Evolutionary conservation across 2,329 filamentous ascomycete species (phyloP).

Genomic region (Anthostomella pinea): DNA sequence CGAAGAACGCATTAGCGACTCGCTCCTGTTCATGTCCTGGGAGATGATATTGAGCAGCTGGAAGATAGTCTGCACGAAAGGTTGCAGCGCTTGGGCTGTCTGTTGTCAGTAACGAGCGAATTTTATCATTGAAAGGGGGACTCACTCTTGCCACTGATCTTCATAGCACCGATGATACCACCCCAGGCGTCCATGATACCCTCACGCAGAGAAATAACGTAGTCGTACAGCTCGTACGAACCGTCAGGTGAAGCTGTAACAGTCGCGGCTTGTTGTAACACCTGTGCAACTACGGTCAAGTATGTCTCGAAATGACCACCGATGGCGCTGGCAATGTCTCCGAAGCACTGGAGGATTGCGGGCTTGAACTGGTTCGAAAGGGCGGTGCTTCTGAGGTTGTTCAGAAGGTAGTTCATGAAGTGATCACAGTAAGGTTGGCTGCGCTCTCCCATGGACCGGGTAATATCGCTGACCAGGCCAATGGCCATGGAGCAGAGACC

Average conservation of each 20-base stretch:
- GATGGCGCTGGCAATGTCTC: conserved; percentile 95
- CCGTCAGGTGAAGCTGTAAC: conserved; percentile 77
- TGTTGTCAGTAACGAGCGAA: conserved; percentile 26
- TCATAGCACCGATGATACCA: conserved; percentile 93
- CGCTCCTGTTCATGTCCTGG: conserved; percentile 81
- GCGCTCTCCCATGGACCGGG: conserved; percentile 82
- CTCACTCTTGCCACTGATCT: conserved; percentile 73
- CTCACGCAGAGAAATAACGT: conserved; percentile 89
- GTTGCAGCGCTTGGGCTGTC: conserved; percentile 66
- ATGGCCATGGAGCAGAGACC: conserved; percentile 96
- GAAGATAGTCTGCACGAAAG: conserved; percentile 83
- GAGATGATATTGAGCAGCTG: conserved; percentile 78
- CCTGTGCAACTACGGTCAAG: conserved; percentile 85
- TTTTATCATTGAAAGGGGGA: conserved; percentile 10
- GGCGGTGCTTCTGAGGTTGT: conserved; percentile 83
- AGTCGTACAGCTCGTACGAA: conserved; percentile 94
- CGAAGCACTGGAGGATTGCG: conserved; percentile 95
- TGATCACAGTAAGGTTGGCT: conserved; percentile 93
- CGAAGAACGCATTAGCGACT: conserved; percentile 84
- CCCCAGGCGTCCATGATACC: conserved; percentile 99
- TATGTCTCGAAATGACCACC: conserved; percentile 90
- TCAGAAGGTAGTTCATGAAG: conserved; percentile 97
- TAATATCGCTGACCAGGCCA: conserved; percentile 94
- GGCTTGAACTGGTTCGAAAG: conserved; percentile 97
- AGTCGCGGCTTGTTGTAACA: conserved; percentile 86